Percentiles rank a stretch among this genome's conserved stretches.
phyloP scores from a whole-genome alignment of 2,329 filamentous ascomycete species.

The Coniella vitis region DNA sequence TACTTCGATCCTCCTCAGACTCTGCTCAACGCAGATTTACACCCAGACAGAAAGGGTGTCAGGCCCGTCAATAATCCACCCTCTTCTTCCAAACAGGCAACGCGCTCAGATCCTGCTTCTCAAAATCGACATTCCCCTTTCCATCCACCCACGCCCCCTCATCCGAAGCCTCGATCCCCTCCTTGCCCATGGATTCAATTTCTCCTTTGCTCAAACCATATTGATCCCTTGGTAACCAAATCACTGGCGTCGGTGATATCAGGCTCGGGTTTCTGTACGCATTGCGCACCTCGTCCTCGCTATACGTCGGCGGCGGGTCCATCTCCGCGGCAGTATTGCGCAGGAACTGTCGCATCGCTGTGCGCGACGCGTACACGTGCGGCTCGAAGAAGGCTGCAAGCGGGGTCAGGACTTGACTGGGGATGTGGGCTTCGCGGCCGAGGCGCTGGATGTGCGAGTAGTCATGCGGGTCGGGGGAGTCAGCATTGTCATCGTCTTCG shows the following conservation, averaged over 20 bases:
- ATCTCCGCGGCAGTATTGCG: slow-evolving; percentile 10
- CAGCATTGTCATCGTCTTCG: slow-evolving; percentile 5
- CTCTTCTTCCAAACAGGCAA: slow-evolving; percentile 12
- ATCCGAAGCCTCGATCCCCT: slow-evolving; percentile 7
- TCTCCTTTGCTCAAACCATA: slow-evolving; percentile 14
- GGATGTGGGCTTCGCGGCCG: slow-evolving; percentile 9
- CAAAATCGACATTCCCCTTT: slow-evolving; percentile 13
- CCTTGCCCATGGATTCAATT: slow-evolving; percentile 1
- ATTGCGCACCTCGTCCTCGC: slow-evolving; percentile 7
- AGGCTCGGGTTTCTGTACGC: slow-evolving; percentile 15
- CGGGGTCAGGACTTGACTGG: slow-evolving; percentile 7
- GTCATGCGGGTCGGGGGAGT: slow-evolving; percentile 1
- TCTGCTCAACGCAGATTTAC: no score
- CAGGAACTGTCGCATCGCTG: slow-evolving; percentile 12
- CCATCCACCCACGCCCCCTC: slow-evolving; percentile 13
- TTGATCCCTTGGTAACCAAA: slow-evolving; percentile 12
- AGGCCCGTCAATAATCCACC: background rate
- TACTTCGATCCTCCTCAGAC: no score
- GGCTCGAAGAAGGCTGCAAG: slow-evolving; percentile 13
- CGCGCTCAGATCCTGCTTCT: slow-evolving; percentile 1
- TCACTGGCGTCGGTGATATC: slow-evolving; percentile 6
- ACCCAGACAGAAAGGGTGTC: background rate
- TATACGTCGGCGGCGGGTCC: slow-evolving; percentile 11
- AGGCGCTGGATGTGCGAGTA: slow-evolving; percentile 9
- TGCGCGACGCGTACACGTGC: slow-evolving; percentile 13